A percentile compares a stretch with the other conserved stretches of the same genome.
These are phyloP conservation scores for Blumeria graminis DNA, from an alignment of 2,329 filamentous ascomycete species.

Conservation along the genomic window DNA sequence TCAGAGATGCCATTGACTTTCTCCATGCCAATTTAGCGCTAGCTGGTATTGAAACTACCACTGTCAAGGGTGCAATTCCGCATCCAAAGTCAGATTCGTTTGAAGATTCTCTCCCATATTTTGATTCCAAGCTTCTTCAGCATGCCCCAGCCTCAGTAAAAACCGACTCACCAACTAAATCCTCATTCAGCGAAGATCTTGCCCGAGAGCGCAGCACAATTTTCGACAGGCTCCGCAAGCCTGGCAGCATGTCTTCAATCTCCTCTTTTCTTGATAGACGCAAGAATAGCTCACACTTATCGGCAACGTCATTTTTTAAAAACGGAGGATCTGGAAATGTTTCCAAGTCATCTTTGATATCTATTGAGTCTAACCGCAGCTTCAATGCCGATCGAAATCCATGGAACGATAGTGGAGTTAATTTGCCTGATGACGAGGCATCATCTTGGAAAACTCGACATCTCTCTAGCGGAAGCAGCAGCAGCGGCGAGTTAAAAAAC, in stretches of 20 bases:
- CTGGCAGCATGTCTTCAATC: conserved; percentile 80
- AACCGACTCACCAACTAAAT: conserved; percentile 73
- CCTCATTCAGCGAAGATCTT: conserved; percentile 60
- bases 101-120: conserved; percentile 88
- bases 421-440: conserved; percentile 65
- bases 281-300: conserved; percentile 78
- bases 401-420: conserved; percentile 95
- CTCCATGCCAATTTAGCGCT: conserved; percentile 67
- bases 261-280: conserved; percentile 88
- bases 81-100: conserved; percentile 98
- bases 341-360: conserved; percentile 87
- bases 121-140: conserved; percentile 88
- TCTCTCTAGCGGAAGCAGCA: conserved; percentile 36
- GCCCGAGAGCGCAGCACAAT: conserved; percentile 58
- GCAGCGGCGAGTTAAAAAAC: conserved; percentile 31
- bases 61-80: conserved; percentile 83
- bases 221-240: conserved; percentile 83
- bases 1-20: conserved; percentile 91
- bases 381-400: conserved; percentile 79
- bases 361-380: conserved; percentile 84
- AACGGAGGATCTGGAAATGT: conserved; percentile 56
- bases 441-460: conserved; percentile 36
- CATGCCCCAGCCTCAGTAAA: conserved; percentile 60
- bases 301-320: conserved; percentile 71
- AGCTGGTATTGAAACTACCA: conserved; percentile 65